Conservation (phyloP, 2,329 filamentous ascomycete genomes). For the Lanzia echinophila region DNA sequence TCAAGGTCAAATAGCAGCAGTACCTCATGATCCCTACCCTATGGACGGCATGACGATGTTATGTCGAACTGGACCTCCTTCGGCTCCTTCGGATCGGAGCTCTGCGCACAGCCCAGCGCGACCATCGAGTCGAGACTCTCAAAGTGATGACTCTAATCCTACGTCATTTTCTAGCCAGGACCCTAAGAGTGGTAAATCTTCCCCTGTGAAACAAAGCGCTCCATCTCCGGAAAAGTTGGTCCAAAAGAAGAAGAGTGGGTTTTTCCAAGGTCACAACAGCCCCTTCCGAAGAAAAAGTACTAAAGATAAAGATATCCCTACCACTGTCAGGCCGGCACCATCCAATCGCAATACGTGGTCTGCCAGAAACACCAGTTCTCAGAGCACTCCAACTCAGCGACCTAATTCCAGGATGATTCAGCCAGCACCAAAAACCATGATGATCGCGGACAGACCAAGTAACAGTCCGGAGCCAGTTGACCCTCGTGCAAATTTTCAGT, state of each 20-base stretch:
- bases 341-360: slow-evolving; percentile 55
- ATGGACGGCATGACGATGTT: slow-evolving; percentile 97
- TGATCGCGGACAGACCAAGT: slow-evolving; percentile 38
- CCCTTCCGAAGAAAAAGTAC: slow-evolving; percentile 91
- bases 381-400: slow-evolving; percentile 30
- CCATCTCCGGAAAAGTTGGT: slow-evolving; percentile 55
- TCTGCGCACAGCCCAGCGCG: slow-evolving; percentile 60
- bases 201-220: slow-evolving; percentile 58
- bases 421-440: slow-evolving; percentile 17
- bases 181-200: slow-evolving; percentile 64
- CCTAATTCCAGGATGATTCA: slow-evolving; percentile 33
- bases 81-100: slow-evolving; percentile 62
- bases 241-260: slow-evolving; percentile 67
- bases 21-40: slow-evolving; percentile 91
- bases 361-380: slow-evolving; percentile 21
- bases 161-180: slow-evolving; percentile 87
- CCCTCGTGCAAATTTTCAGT: slow-evolving; percentile 82
- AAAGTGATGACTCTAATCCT: slow-evolving; percentile 84
- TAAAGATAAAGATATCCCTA: slow-evolving; percentile 58
- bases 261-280: slow-evolving; percentile 89
- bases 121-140: slow-evolving; percentile 78
- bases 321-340: slow-evolving; percentile 23
- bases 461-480: slow-evolving; percentile 81
- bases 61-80: slow-evolving; percentile 68
- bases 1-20: slow-evolving; percentile 55